Percentiles rank a stretch among this genome's conserved stretches.
phyloP scores from a whole-genome alignment of 1,284 basidiomycete genomes.

The Ganoderma boninense region DNA sequence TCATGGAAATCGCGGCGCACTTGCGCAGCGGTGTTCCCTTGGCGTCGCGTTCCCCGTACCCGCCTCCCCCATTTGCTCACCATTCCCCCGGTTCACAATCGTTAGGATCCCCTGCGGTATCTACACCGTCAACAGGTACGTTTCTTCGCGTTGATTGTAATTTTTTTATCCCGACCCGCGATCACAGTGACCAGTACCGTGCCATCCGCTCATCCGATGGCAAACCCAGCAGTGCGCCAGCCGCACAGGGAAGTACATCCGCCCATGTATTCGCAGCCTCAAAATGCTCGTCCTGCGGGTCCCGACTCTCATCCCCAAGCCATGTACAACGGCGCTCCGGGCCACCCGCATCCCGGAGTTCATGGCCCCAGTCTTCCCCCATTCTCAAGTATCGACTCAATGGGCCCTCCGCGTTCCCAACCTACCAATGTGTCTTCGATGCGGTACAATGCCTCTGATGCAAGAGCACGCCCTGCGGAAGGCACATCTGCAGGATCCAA shows the following conservation, averaged over 20 bases:
- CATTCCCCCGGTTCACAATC: conserved; percentile 70
- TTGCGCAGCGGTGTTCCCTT: conserved; percentile 60
- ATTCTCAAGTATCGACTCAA: conserved; percentile 72
- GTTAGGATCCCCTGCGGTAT: conserved; percentile 65
- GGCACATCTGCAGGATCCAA: conserved; percentile 54
- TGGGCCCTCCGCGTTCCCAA: conserved; percentile 58
- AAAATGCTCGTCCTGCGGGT: conserved; percentile 37
- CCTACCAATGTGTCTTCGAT: conserved; percentile 62
- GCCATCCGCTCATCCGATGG: conserved; percentile 37
- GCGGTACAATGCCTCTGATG: conserved; percentile 62
- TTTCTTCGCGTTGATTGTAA: conserved; percentile 49
- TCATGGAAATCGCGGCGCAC: conserved; percentile 80
- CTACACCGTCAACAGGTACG: conserved; percentile 58
- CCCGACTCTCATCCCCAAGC: conserved; percentile 36
- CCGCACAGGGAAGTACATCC: conserved; percentile 35
- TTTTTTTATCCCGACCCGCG: conserved; percentile 35
- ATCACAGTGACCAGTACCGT: conserved; percentile 37
- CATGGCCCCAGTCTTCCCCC: conserved; percentile 68
- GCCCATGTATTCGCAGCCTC: conserved; percentile 36
- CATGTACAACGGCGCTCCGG: conserved; percentile 35
- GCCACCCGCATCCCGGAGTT: conserved; percentile 36
- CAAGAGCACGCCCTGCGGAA: conserved; percentile 44
- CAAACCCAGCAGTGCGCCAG: conserved; percentile 29
- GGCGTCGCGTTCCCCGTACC: conserved; percentile 66
- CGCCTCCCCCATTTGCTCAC: conserved; percentile 61